Percentiles rank a stretch among this genome's conserved stretches.
Conservation (phyloP, 768 basidiomycete species). For the Kwoniella botswanensis region DNA sequence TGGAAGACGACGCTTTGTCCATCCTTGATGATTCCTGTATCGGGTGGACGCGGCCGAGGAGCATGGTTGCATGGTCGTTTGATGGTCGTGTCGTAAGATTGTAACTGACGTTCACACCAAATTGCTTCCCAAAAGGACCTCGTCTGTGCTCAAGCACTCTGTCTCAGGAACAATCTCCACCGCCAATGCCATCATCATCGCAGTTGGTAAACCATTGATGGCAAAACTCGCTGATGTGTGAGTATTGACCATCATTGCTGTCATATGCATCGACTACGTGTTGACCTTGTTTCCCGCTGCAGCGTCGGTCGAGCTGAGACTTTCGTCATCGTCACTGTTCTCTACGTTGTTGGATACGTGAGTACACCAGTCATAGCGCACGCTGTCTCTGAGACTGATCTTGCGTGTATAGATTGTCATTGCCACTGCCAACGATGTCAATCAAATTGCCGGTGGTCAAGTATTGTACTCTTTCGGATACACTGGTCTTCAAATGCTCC, state of each 20-base stretch:
- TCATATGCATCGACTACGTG: background rate
- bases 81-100: background rate
- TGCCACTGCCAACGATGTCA: slow-evolving; percentile 47
- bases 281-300: background rate
- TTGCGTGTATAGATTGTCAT: slow-evolving; percentile 36
- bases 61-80: background rate
- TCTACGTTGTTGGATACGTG: slow-evolving; percentile 68
- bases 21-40: background rate
- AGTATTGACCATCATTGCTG: slow-evolving; percentile 19
- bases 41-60: background rate
- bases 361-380: background rate
- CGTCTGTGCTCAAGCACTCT: slow-evolving; percentile 46
- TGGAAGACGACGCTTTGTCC: background rate
- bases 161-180: slow-evolving; percentile 39
- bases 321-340: slow-evolving; percentile 65
- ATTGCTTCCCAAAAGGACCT: slow-evolving; percentile 54
- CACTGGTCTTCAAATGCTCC: slow-evolving; percentile 59
- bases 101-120: background rate
- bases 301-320: slow-evolving; percentile 68
- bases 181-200: slow-evolving; percentile 58
- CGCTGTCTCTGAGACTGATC: background rate
- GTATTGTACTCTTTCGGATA: slow-evolving; percentile 61
- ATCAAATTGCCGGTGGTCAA: slow-evolving; percentile 50
- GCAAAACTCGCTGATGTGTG: slow-evolving; percentile 74
- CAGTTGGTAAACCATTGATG: slow-evolving; percentile 70